These are phyloP conservation scores for Euphorbia pulcherrima DNA, from an alignment of 345 rosid species.

Conservation along the genomic window DNA sequence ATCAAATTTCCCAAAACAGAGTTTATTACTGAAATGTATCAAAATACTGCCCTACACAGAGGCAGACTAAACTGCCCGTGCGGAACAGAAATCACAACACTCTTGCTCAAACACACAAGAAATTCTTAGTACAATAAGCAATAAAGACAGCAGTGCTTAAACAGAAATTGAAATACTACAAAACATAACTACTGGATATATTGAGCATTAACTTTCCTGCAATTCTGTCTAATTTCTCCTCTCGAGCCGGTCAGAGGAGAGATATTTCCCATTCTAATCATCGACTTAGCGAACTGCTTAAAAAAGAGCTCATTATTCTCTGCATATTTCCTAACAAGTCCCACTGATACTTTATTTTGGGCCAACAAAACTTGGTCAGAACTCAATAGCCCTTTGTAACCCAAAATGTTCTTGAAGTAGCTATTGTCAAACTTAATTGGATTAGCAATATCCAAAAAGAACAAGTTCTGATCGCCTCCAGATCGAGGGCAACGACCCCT, in stretches of 20 bases:
- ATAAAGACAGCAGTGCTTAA: neutral
- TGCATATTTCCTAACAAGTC: constrained; percentile 70
- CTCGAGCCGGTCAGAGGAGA: constrained; percentile 72
- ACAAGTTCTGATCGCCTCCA: constrained; percentile 32
- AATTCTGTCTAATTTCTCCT: constrained; percentile 77
- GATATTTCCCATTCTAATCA: constrained; percentile 85
- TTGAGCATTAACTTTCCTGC: constrained; percentile 67
- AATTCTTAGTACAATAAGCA: neutral
- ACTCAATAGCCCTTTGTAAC: constrained; percentile 62
- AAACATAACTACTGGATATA: neutral
- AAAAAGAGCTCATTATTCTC: constrained; percentile 57
- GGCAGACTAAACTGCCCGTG: neutral
- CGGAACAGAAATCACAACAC: neutral
- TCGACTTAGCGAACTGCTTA: constrained; percentile 72
- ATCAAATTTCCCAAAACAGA: neutral
- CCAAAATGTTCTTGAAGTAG: constrained; percentile 76
- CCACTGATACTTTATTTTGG: constrained; percentile 48
- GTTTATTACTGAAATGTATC: neutral
- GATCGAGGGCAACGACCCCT: constrained; percentile 25
- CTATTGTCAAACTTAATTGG: constrained; percentile 66
- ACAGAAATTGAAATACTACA: neutral
- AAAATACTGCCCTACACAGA: neutral
- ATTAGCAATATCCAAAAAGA: constrained; percentile 32
- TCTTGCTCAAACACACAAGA: neutral
- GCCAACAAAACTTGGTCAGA: constrained; percentile 78